Base-by-base conservation (phyloP, 768 basidiomycete genomes). In the Lactifluus piperatus region DNA sequence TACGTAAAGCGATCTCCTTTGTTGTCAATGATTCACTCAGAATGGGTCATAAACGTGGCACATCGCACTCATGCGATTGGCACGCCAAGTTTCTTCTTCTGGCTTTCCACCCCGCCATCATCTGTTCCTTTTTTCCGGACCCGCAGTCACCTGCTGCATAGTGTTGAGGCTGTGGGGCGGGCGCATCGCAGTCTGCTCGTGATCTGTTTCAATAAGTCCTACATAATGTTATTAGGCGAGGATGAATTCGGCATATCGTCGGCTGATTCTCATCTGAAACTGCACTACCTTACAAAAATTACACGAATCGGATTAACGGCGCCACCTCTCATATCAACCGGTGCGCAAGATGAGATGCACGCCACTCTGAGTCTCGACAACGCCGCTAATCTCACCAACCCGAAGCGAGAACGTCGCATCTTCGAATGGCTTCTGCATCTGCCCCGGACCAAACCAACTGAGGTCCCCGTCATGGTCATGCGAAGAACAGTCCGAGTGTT, bases 361-460 rank as follows among this genome's bases (percentile, higher is more conserved):
- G 20, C 97, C 97, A 65, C 92, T 94, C 65, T 98, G 94, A 47
- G 95, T 88, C 66, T 81, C 82, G 68, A 97, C 81, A 47, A 93
- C 74, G 29, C 83, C 86, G 71, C 89, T 91, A 69, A 94, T 85
- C 73, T 88, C 72, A 8, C 85, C 89, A 22, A 86, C 79, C 49
- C 83, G 68, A 62, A 94, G 76, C 2, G 73, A 80, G 71, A 80
- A 94, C 11, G 90, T 76, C 32, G 91, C 88, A 30, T 94, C 92
- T 73, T 97, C 94, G 68, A 99, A 99, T 36, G 92, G 86, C 73
- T 91, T 93, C 74, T 99, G 97, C 97, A 99, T 99, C 75, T 91
- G 87, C 0, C 86, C 88, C 18, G 72, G 82, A 1, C 79, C 81
- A 68, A 99, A 99, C 77, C 77, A 78, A 0, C 97, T 92, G 6